Evolutionary conservation across 768 basidiomycete species (phyloP).

Genomic region (Boletus sp.): DNA sequence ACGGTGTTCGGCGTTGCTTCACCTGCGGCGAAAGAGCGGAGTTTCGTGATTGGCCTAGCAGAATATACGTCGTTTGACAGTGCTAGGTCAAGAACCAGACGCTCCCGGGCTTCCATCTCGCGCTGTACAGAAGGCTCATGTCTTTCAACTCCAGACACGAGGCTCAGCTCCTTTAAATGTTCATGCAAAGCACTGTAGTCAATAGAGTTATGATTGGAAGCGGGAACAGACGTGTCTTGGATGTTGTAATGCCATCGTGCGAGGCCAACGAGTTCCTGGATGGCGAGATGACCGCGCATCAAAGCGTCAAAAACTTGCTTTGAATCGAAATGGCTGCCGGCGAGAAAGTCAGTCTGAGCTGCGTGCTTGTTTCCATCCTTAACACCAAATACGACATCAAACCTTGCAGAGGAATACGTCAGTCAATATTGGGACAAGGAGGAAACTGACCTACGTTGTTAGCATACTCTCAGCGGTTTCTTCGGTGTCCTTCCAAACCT

Average conservation of each 20-base stretch:
- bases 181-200: constrained; percentile 38
- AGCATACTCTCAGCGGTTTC: constrained; percentile 51
- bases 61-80: constrained; percentile 61
- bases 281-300: constrained; percentile 45
- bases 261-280: constrained; percentile 35
- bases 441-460: constrained; percentile 49
- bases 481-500: constrained; percentile 55
- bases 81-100: constrained; percentile 60
- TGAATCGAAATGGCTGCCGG: constrained; percentile 51
- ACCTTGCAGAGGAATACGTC: constrained; percentile 38
- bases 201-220: constrained; percentile 39
- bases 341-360: constrained; percentile 57
- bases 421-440: background rate
- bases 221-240: constrained; percentile 40
- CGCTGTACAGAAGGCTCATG: constrained; percentile 41
- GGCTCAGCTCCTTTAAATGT: constrained; percentile 43
- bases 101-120: constrained; percentile 56
- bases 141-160: constrained; percentile 38
- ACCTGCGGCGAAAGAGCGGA: background rate
- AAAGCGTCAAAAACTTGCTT: constrained; percentile 53
- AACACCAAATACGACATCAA: constrained; percentile 58
- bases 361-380: constrained; percentile 45
- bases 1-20: constrained; percentile 8
- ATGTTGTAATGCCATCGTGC: constrained; percentile 59
- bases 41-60: constrained; percentile 37